phyloP scores from a whole-genome alignment of 2,329 filamentous ascomycete genomes.

The Aspergillus nomiae region DNA sequence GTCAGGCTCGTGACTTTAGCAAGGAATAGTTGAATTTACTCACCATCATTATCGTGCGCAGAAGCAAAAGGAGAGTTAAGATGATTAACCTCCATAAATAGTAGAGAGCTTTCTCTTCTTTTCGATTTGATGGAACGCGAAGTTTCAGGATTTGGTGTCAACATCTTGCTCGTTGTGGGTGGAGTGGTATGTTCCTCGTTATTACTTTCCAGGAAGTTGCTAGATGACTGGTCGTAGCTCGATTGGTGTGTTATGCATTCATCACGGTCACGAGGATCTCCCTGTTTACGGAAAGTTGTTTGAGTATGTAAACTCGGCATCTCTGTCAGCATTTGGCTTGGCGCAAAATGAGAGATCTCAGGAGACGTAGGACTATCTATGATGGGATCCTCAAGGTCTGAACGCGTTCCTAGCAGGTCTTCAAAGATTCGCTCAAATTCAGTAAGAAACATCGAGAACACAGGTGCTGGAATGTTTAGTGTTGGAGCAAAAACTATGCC shows the following conservation, averaged over 20 bases:
- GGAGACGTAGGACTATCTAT: conserved; percentile 46
- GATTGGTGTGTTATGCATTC: conserved; percentile 46
- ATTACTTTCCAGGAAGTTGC: conserved; percentile 30
- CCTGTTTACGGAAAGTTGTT: conserved; percentile 48
- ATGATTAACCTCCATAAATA: conserved; percentile 45
- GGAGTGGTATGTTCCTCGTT: conserved; percentile 24
- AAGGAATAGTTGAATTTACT: background rate
- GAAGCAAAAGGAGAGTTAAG: conserved; percentile 10
- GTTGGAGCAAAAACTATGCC: conserved; percentile 98
- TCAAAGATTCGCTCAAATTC: conserved; percentile 88
- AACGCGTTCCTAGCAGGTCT: conserved; percentile 55
- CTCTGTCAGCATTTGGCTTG: conserved; percentile 67
- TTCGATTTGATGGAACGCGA: conserved; percentile 45
- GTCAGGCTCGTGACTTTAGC: background rate
- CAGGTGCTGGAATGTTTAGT: conserved; percentile 89
- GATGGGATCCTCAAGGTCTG: conserved; percentile 45
- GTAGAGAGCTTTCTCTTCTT: conserved; percentile 51
- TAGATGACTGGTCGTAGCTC: conserved; percentile 46
- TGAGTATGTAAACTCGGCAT: conserved; percentile 66
- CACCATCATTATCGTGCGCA: conserved; percentile 1
- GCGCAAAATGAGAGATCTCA: conserved; percentile 64
- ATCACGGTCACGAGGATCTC: conserved; percentile 27
- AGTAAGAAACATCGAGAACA: conserved; percentile 91
- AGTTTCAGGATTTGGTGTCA: conserved; percentile 40
- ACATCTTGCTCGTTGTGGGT: conserved; percentile 42